A percentile compares a stretch with the other conserved stretches of the same genome.
These are phyloP conservation scores for Vanderwaltozyma yarrowii DNA, from an alignment of 805 yeast species.

Conservation along the genomic window DNA sequence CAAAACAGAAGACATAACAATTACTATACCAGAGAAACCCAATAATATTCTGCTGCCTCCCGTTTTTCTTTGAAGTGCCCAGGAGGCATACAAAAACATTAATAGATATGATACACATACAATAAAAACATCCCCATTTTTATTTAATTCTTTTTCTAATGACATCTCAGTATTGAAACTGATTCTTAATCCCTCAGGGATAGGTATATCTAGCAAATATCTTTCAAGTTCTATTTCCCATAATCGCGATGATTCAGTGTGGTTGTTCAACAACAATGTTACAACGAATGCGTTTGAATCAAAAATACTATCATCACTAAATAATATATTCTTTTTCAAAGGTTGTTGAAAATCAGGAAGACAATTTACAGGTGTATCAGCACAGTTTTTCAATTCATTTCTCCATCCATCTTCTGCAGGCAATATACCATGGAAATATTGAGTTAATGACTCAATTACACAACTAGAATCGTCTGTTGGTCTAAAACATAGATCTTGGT, in stretches of 20 bases:
- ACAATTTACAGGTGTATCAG: constrained; percentile 78
- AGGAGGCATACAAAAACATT: constrained; percentile 83
- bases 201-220: constrained; percentile 43
- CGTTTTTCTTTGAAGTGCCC: constrained; percentile 43
- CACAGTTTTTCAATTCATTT: constrained; percentile 44
- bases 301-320: constrained; percentile 51
- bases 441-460: constrained; percentile 79
- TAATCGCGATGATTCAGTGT: constrained; percentile 32
- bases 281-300: constrained; percentile 64
- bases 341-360: constrained; percentile 90
- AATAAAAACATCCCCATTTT: constrained; percentile 65
- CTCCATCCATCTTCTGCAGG: constrained; percentile 43
- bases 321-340: constrained; percentile 55
- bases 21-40: constrained; percentile 75
- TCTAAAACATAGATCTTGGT: constrained; percentile 69
- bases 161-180: constrained; percentile 79
- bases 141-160: constrained; percentile 71
- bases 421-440: constrained; percentile 67
- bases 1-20: constrained; percentile 70
- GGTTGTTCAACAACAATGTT: constrained; percentile 58
- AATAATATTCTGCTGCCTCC: constrained; percentile 52
- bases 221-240: constrained; percentile 70
- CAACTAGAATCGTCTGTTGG: constrained; percentile 70
- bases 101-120: constrained; percentile 64
- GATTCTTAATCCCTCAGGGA: constrained; percentile 47